Evolutionary conservation across 1,284 basidiomycete genomes (phyloP).

Genomic region (Bothia castanella): DNA sequence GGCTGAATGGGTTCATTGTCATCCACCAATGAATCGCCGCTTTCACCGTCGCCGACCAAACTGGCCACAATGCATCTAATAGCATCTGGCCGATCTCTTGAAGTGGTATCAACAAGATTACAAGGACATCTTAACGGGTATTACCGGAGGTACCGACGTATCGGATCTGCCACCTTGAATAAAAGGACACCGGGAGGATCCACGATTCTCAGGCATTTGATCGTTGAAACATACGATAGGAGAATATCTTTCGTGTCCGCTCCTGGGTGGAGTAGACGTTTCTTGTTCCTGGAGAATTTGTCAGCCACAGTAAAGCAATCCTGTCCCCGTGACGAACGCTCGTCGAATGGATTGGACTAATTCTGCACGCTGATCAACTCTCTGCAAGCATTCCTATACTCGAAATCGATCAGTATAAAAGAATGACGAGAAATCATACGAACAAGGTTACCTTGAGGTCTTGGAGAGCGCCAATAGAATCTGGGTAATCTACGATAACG

Average conservation of each 20-base stretch:
- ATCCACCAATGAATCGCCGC: constrained; percentile 73
- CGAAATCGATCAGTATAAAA: not conserved
- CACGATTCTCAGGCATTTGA: constrained; percentile 85
- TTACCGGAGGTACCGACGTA: constrained; percentile 80
- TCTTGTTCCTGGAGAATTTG: constrained; percentile 58
- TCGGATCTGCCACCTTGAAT: constrained; percentile 88
- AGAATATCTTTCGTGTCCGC: constrained; percentile 93
- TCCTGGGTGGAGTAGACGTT: constrained; percentile 91
- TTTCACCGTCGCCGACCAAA: constrained; percentile 82
- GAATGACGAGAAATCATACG: not conserved
- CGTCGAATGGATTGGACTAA: constrained; percentile 69
- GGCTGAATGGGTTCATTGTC: constrained; percentile 77
- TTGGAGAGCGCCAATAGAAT: constrained; percentile 80
- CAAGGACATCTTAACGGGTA: constrained; percentile 5
- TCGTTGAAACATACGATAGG: constrained; percentile 91
- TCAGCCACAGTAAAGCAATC: constrained; percentile 5
- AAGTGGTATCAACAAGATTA: constrained; percentile 2
- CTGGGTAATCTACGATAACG: constrained; percentile 92
- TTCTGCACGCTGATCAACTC: constrained; percentile 71
- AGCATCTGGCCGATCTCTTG: constrained; percentile 81
- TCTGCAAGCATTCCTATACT: constrained; percentile 65
- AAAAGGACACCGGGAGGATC: constrained; percentile 92
- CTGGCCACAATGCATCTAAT: constrained; percentile 90
- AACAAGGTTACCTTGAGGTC: constrained; percentile 71
- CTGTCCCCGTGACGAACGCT: constrained; percentile 45